phyloP scores from a whole-genome alignment of 768 basidiomycete genomes.

The Boletus rubescentipes region DNA sequence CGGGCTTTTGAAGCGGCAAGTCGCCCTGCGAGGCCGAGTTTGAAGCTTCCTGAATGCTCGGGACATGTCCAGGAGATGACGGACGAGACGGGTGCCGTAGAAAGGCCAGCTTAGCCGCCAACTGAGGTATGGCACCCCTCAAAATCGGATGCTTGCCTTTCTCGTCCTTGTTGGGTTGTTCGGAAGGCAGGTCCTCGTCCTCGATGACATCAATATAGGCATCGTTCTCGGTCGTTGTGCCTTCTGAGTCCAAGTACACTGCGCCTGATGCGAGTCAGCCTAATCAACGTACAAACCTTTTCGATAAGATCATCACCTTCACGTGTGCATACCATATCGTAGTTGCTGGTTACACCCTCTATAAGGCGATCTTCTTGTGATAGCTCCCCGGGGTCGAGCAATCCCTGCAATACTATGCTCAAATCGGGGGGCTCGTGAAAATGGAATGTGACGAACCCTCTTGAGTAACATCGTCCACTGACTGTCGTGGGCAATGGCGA shows the following conservation, averaged over 20 bases:
- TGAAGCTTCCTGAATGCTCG: too few species aligned
- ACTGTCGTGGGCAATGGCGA: slow-evolving; percentile 10
- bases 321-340: background rate
- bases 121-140: too few species aligned
- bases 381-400: background rate
- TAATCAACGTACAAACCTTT: background rate
- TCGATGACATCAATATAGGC: too few species aligned
- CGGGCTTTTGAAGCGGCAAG: background rate
- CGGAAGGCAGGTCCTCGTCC: too few species aligned
- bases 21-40: background rate
- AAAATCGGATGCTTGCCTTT: too few species aligned
- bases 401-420: background rate
- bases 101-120: too few species aligned
- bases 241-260: background rate
- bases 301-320: background rate
- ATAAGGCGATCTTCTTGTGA: background rate
- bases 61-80: too few species aligned
- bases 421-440: too few species aligned
- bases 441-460: background rate
- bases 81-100: too few species aligned
- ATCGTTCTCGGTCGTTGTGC: too few species aligned
- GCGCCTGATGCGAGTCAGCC: background rate
- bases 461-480: slow-evolving; percentile 9
- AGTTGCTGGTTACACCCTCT: background rate
- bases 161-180: too few species aligned